phyloP scores from a whole-genome alignment of 257 asterid genomes.

The Solanum ahanhuiri region DNA sequence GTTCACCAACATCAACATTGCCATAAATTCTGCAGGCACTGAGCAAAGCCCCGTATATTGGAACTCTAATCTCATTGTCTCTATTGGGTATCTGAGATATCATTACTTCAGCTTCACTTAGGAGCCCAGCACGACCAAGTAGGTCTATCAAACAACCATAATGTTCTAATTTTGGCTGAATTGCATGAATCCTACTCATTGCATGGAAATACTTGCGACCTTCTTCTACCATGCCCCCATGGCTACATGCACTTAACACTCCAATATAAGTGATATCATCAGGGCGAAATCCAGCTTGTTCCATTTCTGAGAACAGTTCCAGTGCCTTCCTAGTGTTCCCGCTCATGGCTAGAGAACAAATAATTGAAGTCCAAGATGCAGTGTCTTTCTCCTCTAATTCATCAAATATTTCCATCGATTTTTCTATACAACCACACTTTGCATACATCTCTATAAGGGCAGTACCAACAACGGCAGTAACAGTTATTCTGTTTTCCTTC shows the following conservation, averaged over 20 bases:
- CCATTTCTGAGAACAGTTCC: slow-evolving; percentile 57
- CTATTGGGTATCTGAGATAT: slow-evolving; percentile 26
- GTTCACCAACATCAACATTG: slow-evolving; percentile 60
- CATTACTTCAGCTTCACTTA: slow-evolving; percentile 60
- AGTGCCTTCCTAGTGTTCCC: slow-evolving; percentile 47
- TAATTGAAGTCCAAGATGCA: slow-evolving; percentile 67
- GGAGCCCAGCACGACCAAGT: slow-evolving; percentile 73
- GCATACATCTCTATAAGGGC: slow-evolving; percentile 87
- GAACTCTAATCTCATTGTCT: slow-evolving; percentile 30
- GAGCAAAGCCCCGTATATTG: slow-evolving; percentile 69
- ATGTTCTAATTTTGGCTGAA: slow-evolving; percentile 72
- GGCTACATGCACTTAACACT: slow-evolving; percentile 78
- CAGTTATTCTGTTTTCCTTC: slow-evolving; percentile 31
- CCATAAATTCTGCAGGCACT: slow-evolving; percentile 74
- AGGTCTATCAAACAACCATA: slow-evolving; percentile 78
- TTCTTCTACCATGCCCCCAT: slow-evolving; percentile 77
- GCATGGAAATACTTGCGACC: slow-evolving; percentile 60
- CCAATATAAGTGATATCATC: slow-evolving; percentile 81
- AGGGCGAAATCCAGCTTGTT: slow-evolving; percentile 39
- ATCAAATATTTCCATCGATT: slow-evolving; percentile 44
- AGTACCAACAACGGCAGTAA: slow-evolving; percentile 68
- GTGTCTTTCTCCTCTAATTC: slow-evolving; percentile 52
- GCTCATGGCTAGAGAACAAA: slow-evolving; percentile 64
- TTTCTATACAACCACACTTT: slow-evolving; percentile 65
- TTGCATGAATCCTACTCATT: slow-evolving; percentile 34